Evolutionary conservation across 495 filamentous ascomycete genomes (phyloP), one percentile per base, ranked within the genome.

Genomic region (Neurospora sp.): DNA sequence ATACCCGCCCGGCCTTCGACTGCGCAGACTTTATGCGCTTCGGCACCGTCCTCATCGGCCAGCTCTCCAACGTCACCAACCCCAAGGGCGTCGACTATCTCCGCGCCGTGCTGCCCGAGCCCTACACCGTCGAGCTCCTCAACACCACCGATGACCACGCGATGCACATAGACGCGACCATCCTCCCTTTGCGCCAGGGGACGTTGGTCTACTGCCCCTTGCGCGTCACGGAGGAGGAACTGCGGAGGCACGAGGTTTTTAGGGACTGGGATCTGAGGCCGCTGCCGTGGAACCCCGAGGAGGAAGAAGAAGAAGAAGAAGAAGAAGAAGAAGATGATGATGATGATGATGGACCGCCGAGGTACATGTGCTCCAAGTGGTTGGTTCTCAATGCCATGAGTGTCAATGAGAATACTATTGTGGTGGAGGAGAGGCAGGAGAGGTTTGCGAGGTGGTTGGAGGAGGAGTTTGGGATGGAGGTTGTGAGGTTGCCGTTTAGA

Each of bases 301-400:
- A 27, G 1, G 27, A 27, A 27, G 27, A 27, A 27, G 42, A 22
- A n/a, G n/a, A n/a, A n/a, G n/a, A 22, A 22, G 20, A 22, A 0
- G 40, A 44, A 3, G 69, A 40, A 0, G 69, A n/a, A 0, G 5
- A 14, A 0, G 31, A 71, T 1, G 42, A 22, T 35, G 0, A 0
- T 1, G 3, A 44, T 3, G 70, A 42, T n/a, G 70, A 71, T 3
- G 40, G 42, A 8, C 70, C 42, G 40, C 70, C 70, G 14, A 38
- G 22, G 39, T 71, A 71, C 16, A 71, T 71, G 70, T 71, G 70
- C 16, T 71, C 70, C 40, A 45, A 45, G 7, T 71, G 70, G 70
- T 16, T 71, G 39, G 42, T 65, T 45, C 70, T 71, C 0, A 71
- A 71, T 45, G 70, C 70, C 3, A 1, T 71, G 70, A 71, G 70